A percentile compares a stretch with the other conserved stretches of the same genome.
Conservation (phyloP, 148 eudicot species). For the Drosera capensis region DNA sequence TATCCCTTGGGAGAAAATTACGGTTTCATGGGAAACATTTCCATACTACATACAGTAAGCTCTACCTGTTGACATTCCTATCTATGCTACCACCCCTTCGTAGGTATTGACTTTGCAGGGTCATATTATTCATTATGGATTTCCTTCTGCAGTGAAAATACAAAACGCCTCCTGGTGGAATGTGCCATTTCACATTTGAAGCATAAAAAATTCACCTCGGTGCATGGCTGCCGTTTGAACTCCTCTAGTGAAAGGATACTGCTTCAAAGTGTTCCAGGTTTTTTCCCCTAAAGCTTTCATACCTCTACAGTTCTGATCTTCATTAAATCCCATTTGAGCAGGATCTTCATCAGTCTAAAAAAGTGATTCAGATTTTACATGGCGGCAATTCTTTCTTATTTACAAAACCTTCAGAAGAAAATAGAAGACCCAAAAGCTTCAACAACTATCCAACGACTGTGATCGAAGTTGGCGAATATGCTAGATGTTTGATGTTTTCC, state of each 20-base stretch:
- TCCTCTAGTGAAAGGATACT: conserved; percentile 87
- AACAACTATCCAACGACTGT: too few relatives aligned
- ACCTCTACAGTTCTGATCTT: too few relatives aligned
- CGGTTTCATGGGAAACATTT: conserved; percentile 91
- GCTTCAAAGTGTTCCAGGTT: conserved; percentile 94
- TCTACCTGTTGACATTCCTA: conserved; percentile 4
- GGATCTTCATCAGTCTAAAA: too few relatives aligned
- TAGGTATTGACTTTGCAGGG: too few relatives aligned
- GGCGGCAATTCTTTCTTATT: too few relatives aligned
- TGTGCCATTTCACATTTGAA: conserved; percentile 78
- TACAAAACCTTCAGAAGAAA: too few relatives aligned
- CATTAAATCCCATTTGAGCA: too few relatives aligned
- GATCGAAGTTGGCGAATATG: too few relatives aligned
- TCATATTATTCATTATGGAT: conserved; percentile 6
- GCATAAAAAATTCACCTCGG: conserved; percentile 39
- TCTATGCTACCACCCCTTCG: too few relatives aligned
- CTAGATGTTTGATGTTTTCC: not conserved
- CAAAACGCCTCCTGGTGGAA: conserved; percentile 68
- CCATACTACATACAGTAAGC: conserved; percentile 79
- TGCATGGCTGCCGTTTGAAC: conserved; percentile 58
- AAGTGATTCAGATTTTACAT: too few relatives aligned
- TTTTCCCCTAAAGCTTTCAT: too few relatives aligned
- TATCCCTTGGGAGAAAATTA: conserved; percentile 89
- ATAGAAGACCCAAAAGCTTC: too few relatives aligned
- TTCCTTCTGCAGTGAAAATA: conserved; percentile 45